Evolutionary conservation across 306 rosid genomes (phyloP).

Genomic region (Dalbergia cochinchinensis): DNA sequence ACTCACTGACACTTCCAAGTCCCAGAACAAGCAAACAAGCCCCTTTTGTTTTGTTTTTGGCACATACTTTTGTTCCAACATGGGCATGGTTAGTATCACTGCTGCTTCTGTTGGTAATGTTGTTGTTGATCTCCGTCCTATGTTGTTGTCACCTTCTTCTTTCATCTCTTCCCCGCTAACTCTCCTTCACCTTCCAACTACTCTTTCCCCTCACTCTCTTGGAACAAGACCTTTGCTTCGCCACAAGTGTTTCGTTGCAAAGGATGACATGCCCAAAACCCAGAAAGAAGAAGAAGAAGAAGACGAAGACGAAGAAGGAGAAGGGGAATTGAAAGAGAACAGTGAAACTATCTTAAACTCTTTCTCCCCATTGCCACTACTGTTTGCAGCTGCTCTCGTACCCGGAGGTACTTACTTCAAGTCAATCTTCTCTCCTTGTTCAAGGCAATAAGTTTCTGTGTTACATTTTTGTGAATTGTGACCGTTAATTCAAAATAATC

Average conservation of each 20-base stretch:
- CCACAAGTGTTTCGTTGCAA: conserved; percentile 38
- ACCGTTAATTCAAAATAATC: neutral
- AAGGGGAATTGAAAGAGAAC: conserved; percentile 43
- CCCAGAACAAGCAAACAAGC: neutral
- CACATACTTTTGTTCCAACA: conserved; percentile 25
- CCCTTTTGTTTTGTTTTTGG: neutral
- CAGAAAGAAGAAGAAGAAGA: neutral
- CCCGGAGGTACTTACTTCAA: conserved; percentile 77
- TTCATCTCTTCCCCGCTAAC: conserved; percentile 40
- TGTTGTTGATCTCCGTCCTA: conserved; percentile 42
- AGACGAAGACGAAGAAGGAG: neutral
- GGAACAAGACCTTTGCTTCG: conserved; percentile 18
- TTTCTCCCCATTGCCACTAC: conserved; percentile 73
- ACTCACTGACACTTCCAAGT: neutral
- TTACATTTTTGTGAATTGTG: neutral
- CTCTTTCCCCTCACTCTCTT: conserved; percentile 36
- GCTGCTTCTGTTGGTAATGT: conserved; percentile 44
- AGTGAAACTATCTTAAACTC: conserved; percentile 65
- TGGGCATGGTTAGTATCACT: conserved; percentile 55
- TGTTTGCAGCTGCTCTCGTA: conserved; percentile 67
- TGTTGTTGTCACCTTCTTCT: conserved; percentile 32
- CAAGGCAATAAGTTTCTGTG: neutral
- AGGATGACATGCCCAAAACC: conserved; percentile 9
- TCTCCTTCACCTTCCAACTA: conserved; percentile 33
- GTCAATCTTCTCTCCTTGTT: neutral